Percentiles rank a stretch among this genome's conserved stretches.
Evolutionary conservation across 139 green algal species (phyloP).

Genomic region (Trebouxia sp.): DNA sequence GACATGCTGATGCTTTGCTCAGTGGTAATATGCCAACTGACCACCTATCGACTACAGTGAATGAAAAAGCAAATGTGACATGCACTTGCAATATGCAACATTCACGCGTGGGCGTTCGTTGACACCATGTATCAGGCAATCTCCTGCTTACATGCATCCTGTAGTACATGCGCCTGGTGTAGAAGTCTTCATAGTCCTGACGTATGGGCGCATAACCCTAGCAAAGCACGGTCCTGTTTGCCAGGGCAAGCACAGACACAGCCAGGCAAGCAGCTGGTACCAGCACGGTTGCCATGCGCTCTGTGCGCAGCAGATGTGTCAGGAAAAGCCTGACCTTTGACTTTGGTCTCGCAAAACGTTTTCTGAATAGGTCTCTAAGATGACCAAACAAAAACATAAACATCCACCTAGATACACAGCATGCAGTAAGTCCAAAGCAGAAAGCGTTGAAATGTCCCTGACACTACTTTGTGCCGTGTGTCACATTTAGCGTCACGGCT

Average conservation of each 20-base stretch:
- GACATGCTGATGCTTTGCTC: too few species aligned
- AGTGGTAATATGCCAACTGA: too few species aligned
- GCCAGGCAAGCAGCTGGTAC: background rate
- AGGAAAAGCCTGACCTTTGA: background rate
- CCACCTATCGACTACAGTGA: too few species aligned
- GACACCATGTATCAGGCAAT: too few species aligned
- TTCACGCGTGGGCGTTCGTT: too few species aligned
- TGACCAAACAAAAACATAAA: slow-evolving; percentile 81
- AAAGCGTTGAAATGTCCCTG: too few species aligned
- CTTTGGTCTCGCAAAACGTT: slow-evolving; percentile 17
- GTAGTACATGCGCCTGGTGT: slow-evolving; percentile 90
- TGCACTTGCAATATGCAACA: too few species aligned
- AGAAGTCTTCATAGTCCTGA: slow-evolving; percentile 93
- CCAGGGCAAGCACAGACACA: background rate
- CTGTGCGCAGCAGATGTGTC: background rate
- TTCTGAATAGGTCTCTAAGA: slow-evolving; percentile 77
- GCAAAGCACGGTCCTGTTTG: background rate
- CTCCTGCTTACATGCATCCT: slow-evolving; percentile 84
- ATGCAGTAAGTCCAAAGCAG: too few species aligned
- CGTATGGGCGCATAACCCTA: slow-evolving; percentile 89
- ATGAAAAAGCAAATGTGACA: too few species aligned
- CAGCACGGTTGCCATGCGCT: background rate
- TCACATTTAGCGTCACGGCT: background rate
- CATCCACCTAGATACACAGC: slow-evolving; percentile 50
- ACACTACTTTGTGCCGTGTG: too few species aligned